Conservation (phyloP, 495 filamentous ascomycete species). For the Penicillium odoratum region DNA sequence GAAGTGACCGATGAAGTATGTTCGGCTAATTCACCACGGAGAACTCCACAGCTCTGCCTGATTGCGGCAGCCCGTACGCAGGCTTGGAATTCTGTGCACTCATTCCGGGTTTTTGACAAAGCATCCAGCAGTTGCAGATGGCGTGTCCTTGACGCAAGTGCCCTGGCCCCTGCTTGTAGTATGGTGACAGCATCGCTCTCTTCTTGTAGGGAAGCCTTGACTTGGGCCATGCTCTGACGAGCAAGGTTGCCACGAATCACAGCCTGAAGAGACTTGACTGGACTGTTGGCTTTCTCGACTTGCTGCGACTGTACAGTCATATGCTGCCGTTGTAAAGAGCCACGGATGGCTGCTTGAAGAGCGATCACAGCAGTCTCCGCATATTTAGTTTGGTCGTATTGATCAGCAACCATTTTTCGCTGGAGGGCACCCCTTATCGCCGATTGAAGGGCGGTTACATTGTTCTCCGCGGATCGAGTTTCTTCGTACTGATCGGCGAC, state of each 20-base stretch:
- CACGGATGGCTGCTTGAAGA: conserved; percentile 71
- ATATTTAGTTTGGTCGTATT: conserved; percentile 47
- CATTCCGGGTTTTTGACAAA: conserved; percentile 30
- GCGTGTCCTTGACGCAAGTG: conserved; percentile 34
- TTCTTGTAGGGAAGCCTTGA: conserved; percentile 31
- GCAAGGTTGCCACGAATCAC: conserved; percentile 53
- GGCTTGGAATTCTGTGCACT: conserved; percentile 42
- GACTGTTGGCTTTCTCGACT: conserved; percentile 27
- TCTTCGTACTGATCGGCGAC: conserved; percentile 48
- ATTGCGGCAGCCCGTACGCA: conserved; percentile 39
- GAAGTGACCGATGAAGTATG: conserved; percentile 29
- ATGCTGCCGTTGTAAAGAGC: conserved; percentile 44
- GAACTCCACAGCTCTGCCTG: conserved; percentile 24
- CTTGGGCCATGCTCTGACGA: conserved; percentile 40
- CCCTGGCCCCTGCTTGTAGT: conserved; percentile 48
- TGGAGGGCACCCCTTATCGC: conserved; percentile 59
- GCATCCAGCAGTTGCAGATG: conserved; percentile 30
- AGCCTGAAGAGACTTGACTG: conserved; percentile 42
- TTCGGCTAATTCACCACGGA: conserved; percentile 29
- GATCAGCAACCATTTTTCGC: conserved; percentile 45
- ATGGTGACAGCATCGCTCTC: conserved; percentile 38
- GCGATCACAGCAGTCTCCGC: conserved; percentile 50
- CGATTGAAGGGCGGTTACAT: conserved; percentile 68
- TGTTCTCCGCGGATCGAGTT: conserved; percentile 43
- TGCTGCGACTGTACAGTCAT: conserved; percentile 54